A percentile compares a stretch with the other conserved stretches of the same genome.
These are phyloP conservation scores for Globisporangium echinulatum DNA, from an alignment of 352 stramenopile genomes.

Conservation along the genomic window DNA sequence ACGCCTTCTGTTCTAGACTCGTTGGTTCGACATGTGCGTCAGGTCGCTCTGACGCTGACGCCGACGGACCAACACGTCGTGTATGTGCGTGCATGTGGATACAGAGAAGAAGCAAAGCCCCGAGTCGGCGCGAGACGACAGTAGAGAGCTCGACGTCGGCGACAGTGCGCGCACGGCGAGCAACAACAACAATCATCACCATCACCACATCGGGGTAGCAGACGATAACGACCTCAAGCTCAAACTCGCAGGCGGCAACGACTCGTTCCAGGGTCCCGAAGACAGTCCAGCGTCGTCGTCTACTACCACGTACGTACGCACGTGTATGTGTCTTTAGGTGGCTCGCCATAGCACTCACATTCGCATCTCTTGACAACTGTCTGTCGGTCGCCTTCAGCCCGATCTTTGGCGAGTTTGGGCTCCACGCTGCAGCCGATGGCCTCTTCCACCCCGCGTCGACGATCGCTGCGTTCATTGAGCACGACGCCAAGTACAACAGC, in stretches of 20 bases:
- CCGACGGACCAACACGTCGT: neutral
- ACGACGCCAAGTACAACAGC: conserved; percentile 56
- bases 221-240: conserved; percentile 10
- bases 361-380: no score
- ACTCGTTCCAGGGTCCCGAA: conserved; percentile 8
- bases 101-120: conserved; percentile 35
- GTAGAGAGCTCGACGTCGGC: conserved; percentile 6
- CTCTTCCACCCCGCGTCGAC: conserved; percentile 72
- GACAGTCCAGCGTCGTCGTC: neutral
- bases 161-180: neutral
- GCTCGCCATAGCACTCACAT: no score
- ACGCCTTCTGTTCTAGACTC: neutral
- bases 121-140: conserved; percentile 18
- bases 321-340: no score
- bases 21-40: neutral
- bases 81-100: neutral
- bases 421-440: conserved; percentile 60
- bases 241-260: neutral
- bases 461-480: conserved; percentile 72
- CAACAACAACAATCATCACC: conserved; percentile 17
- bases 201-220: conserved; percentile 3
- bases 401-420: conserved; percentile 50
- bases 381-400: conserved; percentile 15
- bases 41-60: neutral
- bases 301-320: conserved; percentile 3